phyloP scores from a whole-genome alignment of 2,329 filamentous ascomycete species.

The Westerdykella ornata region DNA sequence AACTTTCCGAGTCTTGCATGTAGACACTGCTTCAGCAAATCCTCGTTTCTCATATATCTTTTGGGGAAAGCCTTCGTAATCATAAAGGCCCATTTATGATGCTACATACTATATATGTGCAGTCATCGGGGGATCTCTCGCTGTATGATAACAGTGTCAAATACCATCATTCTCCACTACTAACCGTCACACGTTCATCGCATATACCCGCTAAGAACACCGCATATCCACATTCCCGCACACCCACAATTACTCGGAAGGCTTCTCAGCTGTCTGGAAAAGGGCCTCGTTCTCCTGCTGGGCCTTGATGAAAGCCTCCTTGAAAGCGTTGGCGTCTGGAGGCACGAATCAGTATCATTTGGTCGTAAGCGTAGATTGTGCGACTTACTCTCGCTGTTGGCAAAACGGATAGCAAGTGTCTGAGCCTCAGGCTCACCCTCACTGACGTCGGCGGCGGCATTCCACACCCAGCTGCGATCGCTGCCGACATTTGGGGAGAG shows the following conservation, averaged over 20 bases:
- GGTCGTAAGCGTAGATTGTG: conserved; percentile 17
- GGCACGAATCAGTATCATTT: conserved; percentile 23
- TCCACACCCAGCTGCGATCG: conserved; percentile 99
- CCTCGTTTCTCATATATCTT: too few species aligned
- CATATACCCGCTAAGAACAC: conserved; percentile 1
- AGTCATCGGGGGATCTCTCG: conserved; percentile 23
- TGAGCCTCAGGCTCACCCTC: conserved; percentile 96
- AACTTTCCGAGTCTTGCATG: too few species aligned
- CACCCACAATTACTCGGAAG: conserved; percentile 35
- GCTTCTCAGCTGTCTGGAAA: conserved; percentile 48
- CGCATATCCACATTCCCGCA: too few species aligned
- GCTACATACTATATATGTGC: conserved; percentile 35
- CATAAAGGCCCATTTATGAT: conserved; percentile 19
- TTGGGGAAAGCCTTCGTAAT: conserved; percentile 7
- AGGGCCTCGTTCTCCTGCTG: conserved; percentile 92
- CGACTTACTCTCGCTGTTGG: conserved; percentile 86
- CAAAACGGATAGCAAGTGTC: conserved; percentile 94
- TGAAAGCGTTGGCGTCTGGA: conserved; percentile 90
- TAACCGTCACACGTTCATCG: conserved; percentile 8
- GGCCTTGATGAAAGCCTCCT: conserved; percentile 94
- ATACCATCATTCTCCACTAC: not conserved
- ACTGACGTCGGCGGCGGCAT: conserved; percentile 92
- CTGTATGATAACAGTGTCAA: conserved; percentile 18
- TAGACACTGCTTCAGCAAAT: too few species aligned
- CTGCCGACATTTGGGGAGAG: conserved; percentile 95